Conservation (phyloP, 176 grass and related monocot genomes). For the Leersia perrieri region DNA sequence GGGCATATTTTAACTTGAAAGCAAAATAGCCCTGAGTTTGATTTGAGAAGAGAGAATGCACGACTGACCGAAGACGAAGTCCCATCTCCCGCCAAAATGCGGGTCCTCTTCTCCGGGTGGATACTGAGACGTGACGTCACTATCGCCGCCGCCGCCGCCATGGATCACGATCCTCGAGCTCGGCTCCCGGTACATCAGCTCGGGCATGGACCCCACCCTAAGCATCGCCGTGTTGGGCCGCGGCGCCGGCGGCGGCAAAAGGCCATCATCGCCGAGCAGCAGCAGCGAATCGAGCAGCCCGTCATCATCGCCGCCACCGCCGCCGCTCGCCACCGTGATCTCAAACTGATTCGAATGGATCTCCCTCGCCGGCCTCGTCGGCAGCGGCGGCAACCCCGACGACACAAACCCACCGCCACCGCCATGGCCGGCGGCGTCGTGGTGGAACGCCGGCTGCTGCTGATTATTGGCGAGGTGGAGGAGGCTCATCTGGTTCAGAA, state of each 20-base stretch:
- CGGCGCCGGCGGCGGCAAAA: background rate
- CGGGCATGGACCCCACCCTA: constrained; percentile 45
- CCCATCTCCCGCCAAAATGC: constrained; percentile 31
- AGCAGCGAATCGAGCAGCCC: constrained; percentile 42
- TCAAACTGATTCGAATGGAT: constrained; percentile 52
- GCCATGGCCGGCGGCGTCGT: background rate
- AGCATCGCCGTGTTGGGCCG: constrained; percentile 5
- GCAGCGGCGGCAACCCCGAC: constrained; percentile 16
- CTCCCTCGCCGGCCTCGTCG: constrained; percentile 17
- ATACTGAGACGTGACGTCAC: constrained; percentile 24
- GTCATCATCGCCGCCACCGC: background rate
- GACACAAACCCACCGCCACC: background rate
- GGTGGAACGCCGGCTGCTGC: constrained; percentile 23
- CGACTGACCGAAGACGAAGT: constrained; percentile 45
- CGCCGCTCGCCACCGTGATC: background rate
- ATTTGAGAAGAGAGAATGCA: background rate
- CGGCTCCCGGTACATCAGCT: constrained; percentile 24
- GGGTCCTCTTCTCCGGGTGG: constrained; percentile 15
- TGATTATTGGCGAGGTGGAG: background rate
- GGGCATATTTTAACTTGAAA: no score
- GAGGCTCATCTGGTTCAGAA: constrained; percentile 43
- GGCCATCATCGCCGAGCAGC: constrained; percentile 34
- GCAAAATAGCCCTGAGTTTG: no score
- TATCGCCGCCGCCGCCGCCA: background rate
- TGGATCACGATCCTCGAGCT: background rate